phyloP scores from a whole-genome alignment of 768 basidiomycete genomes.

The Kwoniella pini region DNA sequence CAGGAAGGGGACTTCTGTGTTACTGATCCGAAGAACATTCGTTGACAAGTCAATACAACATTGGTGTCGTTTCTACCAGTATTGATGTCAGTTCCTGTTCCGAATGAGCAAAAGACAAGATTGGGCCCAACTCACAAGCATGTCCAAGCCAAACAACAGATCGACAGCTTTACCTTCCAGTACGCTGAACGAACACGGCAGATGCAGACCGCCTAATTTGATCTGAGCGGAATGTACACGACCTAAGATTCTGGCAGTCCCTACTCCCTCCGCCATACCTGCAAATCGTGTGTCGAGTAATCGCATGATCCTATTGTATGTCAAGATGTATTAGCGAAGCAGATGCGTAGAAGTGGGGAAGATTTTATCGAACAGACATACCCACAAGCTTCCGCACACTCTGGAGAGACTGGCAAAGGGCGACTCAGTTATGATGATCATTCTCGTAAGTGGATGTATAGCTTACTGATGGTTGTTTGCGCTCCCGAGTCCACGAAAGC shows the following conservation, averaged over 20 bases:
- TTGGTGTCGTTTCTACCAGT: slow-evolving; percentile 82
- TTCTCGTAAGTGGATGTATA: no score
- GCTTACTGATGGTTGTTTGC: slow-evolving; percentile 90
- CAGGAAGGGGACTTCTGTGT: slow-evolving; percentile 81
- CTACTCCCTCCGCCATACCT: slow-evolving; percentile 90
- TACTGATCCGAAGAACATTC: slow-evolving; percentile 87
- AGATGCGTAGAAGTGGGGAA: neutral
- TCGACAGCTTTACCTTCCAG: slow-evolving; percentile 96
- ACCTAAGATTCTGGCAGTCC: slow-evolving; percentile 90
- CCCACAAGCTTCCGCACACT: slow-evolving; percentile 89
- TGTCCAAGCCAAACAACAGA: slow-evolving; percentile 96
- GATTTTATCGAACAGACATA: slow-evolving; percentile 54
- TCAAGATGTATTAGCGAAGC: neutral
- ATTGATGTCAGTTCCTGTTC: no score
- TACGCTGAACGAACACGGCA: slow-evolving; percentile 90
- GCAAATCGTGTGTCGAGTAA: slow-evolving; percentile 81
- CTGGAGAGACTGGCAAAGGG: slow-evolving; percentile 71
- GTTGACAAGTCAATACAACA: slow-evolving; percentile 92
- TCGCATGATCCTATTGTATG: slow-evolving; percentile 74
- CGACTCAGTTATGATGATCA: neutral
- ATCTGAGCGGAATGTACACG: slow-evolving; percentile 91
- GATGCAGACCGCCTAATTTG: slow-evolving; percentile 75
- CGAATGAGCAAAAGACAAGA: slow-evolving; percentile 71
- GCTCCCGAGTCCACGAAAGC: slow-evolving; percentile 99
- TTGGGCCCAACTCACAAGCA: slow-evolving; percentile 61